A percentile compares a stretch with the other conserved stretches of the same genome.
phyloP scores from a whole-genome alignment of 352 stramenopile genomes.

The Pythium aquatile region DNA sequence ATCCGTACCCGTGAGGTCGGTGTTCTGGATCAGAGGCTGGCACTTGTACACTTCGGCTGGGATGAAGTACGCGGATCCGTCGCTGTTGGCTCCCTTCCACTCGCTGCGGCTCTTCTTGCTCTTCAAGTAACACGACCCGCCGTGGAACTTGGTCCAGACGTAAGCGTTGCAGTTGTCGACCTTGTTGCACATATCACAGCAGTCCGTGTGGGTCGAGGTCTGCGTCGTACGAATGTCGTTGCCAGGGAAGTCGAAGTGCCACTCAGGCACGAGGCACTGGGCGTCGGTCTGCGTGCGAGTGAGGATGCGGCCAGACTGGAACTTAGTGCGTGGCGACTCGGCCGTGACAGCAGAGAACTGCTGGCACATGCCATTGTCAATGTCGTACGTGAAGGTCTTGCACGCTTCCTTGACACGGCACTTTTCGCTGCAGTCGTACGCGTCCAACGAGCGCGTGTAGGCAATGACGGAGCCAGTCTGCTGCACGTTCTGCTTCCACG shows the following conservation, averaged over 20 bases:
- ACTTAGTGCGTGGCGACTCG: background rate
- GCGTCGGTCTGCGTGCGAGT: background rate
- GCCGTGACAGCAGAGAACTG: background rate
- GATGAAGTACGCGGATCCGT: conserved; percentile 1
- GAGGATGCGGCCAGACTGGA: background rate
- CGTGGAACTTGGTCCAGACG: conserved; percentile 48
- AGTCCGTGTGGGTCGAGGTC: conserved; percentile 10
- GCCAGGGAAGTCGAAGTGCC: conserved; percentile 12
- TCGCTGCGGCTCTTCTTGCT: conserved; percentile 13
- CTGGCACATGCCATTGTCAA: background rate
- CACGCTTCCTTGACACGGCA: background rate
- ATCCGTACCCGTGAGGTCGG: conserved; percentile 3
- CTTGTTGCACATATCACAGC: conserved; percentile 33
- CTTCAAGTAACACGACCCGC: conserved; percentile 52
- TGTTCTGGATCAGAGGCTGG: background rate
- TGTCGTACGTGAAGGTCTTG: background rate
- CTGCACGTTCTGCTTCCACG: background rate
- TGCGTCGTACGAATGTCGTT: conserved; percentile 5
- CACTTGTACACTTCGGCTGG: conserved; percentile 10
- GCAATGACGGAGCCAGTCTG: background rate
- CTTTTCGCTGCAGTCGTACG: conserved; percentile 8
- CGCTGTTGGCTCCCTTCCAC: background rate
- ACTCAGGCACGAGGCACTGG: background rate
- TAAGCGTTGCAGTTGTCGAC: conserved; percentile 30
- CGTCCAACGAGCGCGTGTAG: background rate